A percentile compares a stretch with the other conserved stretches of the same genome.
These are phyloP conservation scores for Corymbia calophylla DNA, from an alignment of 441 rosid species.

Conservation along the genomic window DNA sequence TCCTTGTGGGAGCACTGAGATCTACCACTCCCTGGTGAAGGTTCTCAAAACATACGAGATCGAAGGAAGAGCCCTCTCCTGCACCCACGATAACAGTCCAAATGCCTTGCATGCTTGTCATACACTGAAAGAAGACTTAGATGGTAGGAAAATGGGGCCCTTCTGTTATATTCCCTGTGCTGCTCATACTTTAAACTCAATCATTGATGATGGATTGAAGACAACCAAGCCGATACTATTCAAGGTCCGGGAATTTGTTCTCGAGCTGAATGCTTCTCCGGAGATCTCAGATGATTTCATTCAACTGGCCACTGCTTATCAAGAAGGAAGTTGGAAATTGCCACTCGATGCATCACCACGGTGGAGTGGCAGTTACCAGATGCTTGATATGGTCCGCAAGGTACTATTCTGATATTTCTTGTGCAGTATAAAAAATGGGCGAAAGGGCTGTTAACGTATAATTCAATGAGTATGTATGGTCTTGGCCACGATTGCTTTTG, in stretches of 20 bases:
- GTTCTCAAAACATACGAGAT: conserved; percentile 58
- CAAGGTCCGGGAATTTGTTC: conserved; percentile 68
- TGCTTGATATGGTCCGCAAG: conserved; percentile 79
- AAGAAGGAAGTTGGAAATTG: conserved; percentile 87
- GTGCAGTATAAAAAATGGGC: not conserved
- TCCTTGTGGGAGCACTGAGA: conserved; percentile 68
- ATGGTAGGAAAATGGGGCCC: conserved; percentile 61
- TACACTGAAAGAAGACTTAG: conserved; percentile 64
- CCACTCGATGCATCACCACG: conserved; percentile 74
- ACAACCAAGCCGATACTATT: conserved; percentile 65
- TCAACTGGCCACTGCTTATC: conserved; percentile 54
- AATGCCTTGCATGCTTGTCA: conserved; percentile 76
- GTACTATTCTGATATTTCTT: conserved; percentile 16
- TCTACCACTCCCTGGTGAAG: conserved; percentile 45
- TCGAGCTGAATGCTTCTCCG: conserved; percentile 53
- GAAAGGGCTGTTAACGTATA: not conserved
- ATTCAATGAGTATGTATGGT: not conserved
- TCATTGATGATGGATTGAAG: conserved; percentile 76
- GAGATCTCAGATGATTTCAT: conserved; percentile 61
- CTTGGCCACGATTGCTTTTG: not conserved
- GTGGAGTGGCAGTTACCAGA: conserved; percentile 88
- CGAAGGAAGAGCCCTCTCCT: conserved; percentile 62
- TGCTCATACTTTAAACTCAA: conserved; percentile 65
- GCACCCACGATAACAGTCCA: conserved; percentile 89
- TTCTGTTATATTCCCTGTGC: conserved; percentile 89